These are phyloP conservation scores for Batkoa obscura DNA, from an alignment of 371 early-diverging fungal genomes.

Conservation along the genomic window DNA sequence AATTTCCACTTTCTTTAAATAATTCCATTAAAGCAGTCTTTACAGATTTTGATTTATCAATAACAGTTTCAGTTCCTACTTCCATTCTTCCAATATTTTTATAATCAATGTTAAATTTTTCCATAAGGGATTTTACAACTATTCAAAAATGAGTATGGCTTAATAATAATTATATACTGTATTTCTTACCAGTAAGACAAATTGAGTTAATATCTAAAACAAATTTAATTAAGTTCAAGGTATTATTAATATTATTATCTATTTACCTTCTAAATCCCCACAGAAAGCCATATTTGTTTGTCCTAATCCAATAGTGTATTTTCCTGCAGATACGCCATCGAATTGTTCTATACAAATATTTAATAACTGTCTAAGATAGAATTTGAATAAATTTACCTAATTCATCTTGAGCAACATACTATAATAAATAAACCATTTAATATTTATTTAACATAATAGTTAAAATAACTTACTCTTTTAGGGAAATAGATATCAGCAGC, in stretches of 20 bases:
- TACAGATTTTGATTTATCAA: slow-evolving; percentile 95
- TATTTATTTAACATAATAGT: too few species aligned
- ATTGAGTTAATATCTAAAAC: slow-evolving; percentile 11
- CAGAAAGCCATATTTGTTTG: slow-evolving; percentile 87
- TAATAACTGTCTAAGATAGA: background rate
- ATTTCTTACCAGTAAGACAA: slow-evolving; percentile 5
- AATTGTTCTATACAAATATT: slow-evolving; percentile 32
- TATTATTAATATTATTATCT: background rate
- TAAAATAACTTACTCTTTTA: slow-evolving; percentile 27
- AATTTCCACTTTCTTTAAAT: slow-evolving; percentile 77
- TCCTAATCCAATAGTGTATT: slow-evolving; percentile 95
- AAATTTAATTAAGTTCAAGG: background rate
- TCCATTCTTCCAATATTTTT: slow-evolving; percentile 85
- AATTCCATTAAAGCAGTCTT: slow-evolving; percentile 92
- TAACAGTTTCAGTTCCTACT: slow-evolving; percentile 96
- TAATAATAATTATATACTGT: background rate
- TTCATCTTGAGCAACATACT: slow-evolving; percentile 79
- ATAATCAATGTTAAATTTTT: slow-evolving; percentile 71
- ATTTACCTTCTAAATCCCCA: slow-evolving; percentile 81
- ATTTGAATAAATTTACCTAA: slow-evolving; percentile 12
- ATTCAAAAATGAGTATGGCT: slow-evolving; percentile 5
- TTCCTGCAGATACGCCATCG: slow-evolving; percentile 86
- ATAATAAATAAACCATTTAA: background rate
- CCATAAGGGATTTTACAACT: slow-evolving; percentile 79
- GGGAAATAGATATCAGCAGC: slow-evolving; percentile 93